These are phyloP conservation scores for Salix caprea DNA, from an alignment of 345 rosid species.

Conservation along the genomic window DNA sequence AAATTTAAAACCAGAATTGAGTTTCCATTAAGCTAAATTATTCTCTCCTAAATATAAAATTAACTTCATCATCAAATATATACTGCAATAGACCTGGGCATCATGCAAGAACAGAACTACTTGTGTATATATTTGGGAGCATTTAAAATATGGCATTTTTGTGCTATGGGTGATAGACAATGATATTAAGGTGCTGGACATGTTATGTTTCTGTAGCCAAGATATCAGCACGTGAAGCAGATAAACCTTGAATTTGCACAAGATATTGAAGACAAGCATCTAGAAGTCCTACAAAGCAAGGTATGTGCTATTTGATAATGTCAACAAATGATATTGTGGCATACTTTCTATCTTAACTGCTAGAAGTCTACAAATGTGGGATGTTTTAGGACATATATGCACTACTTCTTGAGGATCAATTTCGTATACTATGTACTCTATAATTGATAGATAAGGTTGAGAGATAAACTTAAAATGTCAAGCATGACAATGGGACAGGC, in stretches of 20 bases:
- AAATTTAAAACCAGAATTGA: no score
- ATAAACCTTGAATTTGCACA: conserved; percentile 84
- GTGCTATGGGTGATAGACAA: background rate
- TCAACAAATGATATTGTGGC: background rate
- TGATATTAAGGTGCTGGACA: background rate
- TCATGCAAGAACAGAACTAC: no score
- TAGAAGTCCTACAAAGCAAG: conserved; percentile 49
- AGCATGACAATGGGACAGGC: background rate
- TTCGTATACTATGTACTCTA: background rate
- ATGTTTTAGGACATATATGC: background rate
- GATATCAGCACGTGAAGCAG: conserved; percentile 63
- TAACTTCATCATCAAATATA: no score
- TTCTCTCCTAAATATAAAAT: no score
- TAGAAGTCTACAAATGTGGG: background rate
- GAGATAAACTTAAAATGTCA: no score
- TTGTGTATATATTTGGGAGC: background rate
- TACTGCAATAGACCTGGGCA: no score
- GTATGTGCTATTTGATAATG: conserved; percentile 20
- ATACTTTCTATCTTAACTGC: background rate
- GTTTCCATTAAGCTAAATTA: no score
- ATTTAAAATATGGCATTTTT: background rate
- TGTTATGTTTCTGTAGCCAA: conserved; percentile 44
- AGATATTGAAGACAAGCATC: conserved; percentile 69
- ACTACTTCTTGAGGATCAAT: background rate
- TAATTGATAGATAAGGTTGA: no score